These are phyloP conservation scores for Theobroma cacao DNA, from an alignment of 345 rosid genomes.

Conservation along the genomic window DNA sequence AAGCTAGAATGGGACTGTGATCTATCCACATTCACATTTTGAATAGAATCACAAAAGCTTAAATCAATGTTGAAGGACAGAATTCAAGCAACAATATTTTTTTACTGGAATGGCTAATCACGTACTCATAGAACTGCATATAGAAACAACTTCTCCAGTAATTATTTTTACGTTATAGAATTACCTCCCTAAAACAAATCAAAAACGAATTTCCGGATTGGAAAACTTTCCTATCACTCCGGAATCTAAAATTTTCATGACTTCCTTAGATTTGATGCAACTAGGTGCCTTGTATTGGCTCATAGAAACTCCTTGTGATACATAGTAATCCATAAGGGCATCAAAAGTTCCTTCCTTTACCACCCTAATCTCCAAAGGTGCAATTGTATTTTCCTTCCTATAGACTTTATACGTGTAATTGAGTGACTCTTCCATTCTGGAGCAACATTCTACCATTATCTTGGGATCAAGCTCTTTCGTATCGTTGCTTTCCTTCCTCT, in stretches of 20 bases:
- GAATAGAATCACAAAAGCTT: too few relatives aligned
- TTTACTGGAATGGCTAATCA: too few relatives aligned
- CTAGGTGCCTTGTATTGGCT: background rate
- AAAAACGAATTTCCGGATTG: background rate
- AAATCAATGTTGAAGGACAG: too few relatives aligned
- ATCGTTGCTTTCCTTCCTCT: background rate
- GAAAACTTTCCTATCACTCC: background rate
- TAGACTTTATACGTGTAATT: background rate
- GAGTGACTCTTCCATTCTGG: background rate
- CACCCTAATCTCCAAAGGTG: background rate
- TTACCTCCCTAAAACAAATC: too few relatives aligned
- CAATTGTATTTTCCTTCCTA: background rate
- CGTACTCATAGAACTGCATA: too few relatives aligned
- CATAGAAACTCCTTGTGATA: background rate
- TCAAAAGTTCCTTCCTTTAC: background rate
- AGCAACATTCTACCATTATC: background rate
- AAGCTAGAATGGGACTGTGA: too few relatives aligned
- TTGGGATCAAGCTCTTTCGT: background rate
- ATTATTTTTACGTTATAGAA: too few relatives aligned
- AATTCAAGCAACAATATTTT: too few relatives aligned
- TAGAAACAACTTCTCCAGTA: too few relatives aligned
- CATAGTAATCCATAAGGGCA: background rate
- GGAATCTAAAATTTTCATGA: background rate
- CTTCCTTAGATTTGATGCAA: constrained; percentile 21
- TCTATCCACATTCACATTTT: too few relatives aligned